These are phyloP conservation scores for Alternaria sp. DNA, from an alignment of 2,329 filamentous ascomycete species.

Conservation along the genomic window DNA sequence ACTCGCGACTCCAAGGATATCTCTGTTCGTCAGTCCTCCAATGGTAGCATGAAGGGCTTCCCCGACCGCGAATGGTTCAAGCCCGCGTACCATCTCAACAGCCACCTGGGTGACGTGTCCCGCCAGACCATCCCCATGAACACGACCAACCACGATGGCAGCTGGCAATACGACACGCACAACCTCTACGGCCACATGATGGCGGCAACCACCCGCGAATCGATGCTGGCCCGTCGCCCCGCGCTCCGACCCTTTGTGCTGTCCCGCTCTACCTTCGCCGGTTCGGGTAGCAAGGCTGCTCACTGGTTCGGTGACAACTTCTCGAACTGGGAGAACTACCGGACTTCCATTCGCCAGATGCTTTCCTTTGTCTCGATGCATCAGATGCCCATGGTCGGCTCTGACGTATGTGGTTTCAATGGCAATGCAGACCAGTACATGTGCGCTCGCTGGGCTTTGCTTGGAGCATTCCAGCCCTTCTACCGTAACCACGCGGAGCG, in stretches of 20 bases:
- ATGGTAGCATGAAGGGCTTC: slow-evolving; percentile 63
- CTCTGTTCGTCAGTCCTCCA: slow-evolving; percentile 28
- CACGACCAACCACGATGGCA: slow-evolving; percentile 71
- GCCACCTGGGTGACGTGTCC: slow-evolving; percentile 61
- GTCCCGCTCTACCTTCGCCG: slow-evolving; percentile 78
- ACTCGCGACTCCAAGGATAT: slow-evolving; percentile 4
- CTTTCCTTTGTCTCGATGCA: slow-evolving; percentile 58
- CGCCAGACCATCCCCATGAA: slow-evolving; percentile 69
- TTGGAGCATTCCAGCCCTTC: slow-evolving; percentile 78
- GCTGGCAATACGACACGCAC: slow-evolving; percentile 76
- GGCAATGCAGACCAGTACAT: slow-evolving; percentile 71
- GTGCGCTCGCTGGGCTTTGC: slow-evolving; percentile 77
- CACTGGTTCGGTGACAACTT: slow-evolving; percentile 69
- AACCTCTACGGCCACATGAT: slow-evolving; percentile 81
- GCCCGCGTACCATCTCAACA: slow-evolving; percentile 71
- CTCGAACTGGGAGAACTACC: slow-evolving; percentile 57
- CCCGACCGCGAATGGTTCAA: slow-evolving; percentile 69
- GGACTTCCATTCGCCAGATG: slow-evolving; percentile 54
- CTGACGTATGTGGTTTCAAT: slow-evolving; percentile 80
- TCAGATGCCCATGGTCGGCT: slow-evolving; percentile 59
- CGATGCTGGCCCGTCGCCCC: slow-evolving; percentile 73
- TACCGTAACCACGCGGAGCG: slow-evolving; percentile 76
- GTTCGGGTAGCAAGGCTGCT: slow-evolving; percentile 68
- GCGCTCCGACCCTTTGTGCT: slow-evolving; percentile 73
- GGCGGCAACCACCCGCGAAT: slow-evolving; percentile 69